Evolutionary conservation across 805 yeast species (phyloP).

Genomic region (Nakazawaea ernobii): DNA sequence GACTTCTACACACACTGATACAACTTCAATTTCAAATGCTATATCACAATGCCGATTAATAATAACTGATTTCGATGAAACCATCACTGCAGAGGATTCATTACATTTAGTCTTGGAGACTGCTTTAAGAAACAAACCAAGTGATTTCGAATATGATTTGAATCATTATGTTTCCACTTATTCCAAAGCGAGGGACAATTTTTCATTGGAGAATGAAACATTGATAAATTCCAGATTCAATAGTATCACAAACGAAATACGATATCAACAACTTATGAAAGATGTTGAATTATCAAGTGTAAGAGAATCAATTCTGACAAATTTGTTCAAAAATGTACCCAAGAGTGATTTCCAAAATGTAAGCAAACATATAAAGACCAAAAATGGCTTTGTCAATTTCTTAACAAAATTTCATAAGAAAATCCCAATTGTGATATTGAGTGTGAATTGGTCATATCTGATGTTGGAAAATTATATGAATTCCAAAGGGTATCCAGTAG

Average conservation of each 20-base stretch:
- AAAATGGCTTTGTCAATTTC: conserved; percentile 34
- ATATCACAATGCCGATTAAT: conserved; percentile 15
- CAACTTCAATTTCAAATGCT: not conserved
- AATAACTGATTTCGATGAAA: conserved; percentile 64
- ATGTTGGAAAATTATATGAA: conserved; percentile 33
- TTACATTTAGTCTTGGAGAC: conserved; percentile 43
- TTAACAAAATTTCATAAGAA: conserved; percentile 2
- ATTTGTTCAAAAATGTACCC: conserved; percentile 38
- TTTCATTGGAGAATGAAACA: conserved; percentile 14
- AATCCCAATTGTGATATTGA: conserved; percentile 30
- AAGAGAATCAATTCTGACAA: conserved; percentile 28
- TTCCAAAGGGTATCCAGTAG: conserved; percentile 16
- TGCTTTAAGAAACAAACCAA: conserved; percentile 34
- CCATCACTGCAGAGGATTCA: conserved; percentile 52
- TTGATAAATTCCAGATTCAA: conserved; percentile 14
- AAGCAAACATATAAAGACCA: conserved; percentile 31
- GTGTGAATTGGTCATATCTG: conserved; percentile 57
- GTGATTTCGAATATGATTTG: conserved; percentile 33
- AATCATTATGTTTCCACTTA: conserved; percentile 39
- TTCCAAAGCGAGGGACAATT: conserved; percentile 28
- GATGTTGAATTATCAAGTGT: conserved; percentile 46
- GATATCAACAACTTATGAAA: conserved; percentile 39
- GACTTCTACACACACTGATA: not conserved
- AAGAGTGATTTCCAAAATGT: conserved; percentile 25
- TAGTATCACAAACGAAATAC: conserved; percentile 34